Base-by-base conservation (phyloP, 1,139 yeast species). In the Blastobotrys elegans region DNA sequence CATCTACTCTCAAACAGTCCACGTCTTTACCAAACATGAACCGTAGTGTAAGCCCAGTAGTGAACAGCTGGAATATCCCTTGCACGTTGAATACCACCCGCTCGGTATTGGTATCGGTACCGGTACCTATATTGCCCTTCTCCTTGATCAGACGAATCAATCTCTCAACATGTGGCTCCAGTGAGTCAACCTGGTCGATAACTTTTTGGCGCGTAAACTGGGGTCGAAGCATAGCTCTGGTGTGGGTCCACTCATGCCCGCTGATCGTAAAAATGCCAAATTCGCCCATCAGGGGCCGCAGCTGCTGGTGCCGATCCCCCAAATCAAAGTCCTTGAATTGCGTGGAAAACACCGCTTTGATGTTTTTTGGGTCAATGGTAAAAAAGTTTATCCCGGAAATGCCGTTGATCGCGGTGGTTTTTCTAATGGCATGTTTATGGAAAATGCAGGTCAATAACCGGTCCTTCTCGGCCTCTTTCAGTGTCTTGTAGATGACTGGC, bases 1-100 rank as follows among this genome's bases (percentile, higher is more conserved):
- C 44, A 39, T 62, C 60, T 32, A 16, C 42, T 3, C 22, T 20
- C 48, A 76, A 69, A 20, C 72, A 62, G 46, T 67, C 67, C 17
- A 71, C 74, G 4, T 76, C 69, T 56, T 72, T 75, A 24, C 83
- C 83, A 62, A 78, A 77, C 55, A 79, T 65, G 56, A 78, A 77
- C 59, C 77, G 82, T n/a, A 82, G 74, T 7, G 83, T 76, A n/a
- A 80, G 71, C 57, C 79, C 84, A 56, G 79, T 70, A 5, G 83
- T 79, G 45, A 78, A 65, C 53, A 68, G 64, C 62, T 72, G 77
- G 58, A 78, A 76, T 40, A 72, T 64, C 21, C 68, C 70, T 57
- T 77, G 82, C 38, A 76, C 56, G 54, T 79, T 80, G 53, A 76
- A 67, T 54, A 76, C 68, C 4, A 60, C 11, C 45, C 44, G 24